Percentiles rank a stretch among this genome's conserved stretches.
These are phyloP conservation scores for Earliella scabrosa DNA, from an alignment of 1,284 basidiomycete species.

Conservation along the genomic window DNA sequence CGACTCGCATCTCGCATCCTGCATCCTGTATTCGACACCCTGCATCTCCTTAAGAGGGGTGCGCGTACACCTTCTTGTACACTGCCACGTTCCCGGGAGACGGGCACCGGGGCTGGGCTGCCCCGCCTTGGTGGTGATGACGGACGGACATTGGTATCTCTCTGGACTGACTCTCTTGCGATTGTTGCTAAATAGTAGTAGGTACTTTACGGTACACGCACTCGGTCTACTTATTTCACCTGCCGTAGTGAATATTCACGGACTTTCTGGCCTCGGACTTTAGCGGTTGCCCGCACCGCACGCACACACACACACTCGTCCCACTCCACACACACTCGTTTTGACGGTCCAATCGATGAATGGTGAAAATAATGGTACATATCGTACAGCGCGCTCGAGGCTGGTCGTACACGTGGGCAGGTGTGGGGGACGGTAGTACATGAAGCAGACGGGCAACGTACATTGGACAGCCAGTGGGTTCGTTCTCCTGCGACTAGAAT, in stretches of 20 bases:
- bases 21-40: background rate
- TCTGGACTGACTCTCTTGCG: background rate
- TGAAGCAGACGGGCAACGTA: too few relatives aligned
- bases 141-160: background rate
- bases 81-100: background rate
- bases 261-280: conserved; percentile 3
- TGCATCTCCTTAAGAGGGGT: background rate
- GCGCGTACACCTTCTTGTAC: background rate
- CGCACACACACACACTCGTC: too few relatives aligned
- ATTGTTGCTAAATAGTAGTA: background rate
- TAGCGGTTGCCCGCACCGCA: too few relatives aligned
- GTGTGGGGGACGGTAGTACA: too few relatives aligned
- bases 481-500: too few relatives aligned
- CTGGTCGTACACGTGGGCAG: too few relatives aligned
- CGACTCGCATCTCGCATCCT: background rate
- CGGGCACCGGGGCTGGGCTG: background rate
- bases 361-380: background rate
- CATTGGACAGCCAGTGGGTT: too few relatives aligned
- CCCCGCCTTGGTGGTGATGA: background rate
- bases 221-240: background rate
- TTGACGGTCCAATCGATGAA: background rate
- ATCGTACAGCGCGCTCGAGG: too few relatives aligned
- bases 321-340: background rate
- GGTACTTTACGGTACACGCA: background rate
- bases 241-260: background rate